Base-by-base conservation (phyloP, 257 asterid species). In the Fraxinus quadrangulata region DNA sequence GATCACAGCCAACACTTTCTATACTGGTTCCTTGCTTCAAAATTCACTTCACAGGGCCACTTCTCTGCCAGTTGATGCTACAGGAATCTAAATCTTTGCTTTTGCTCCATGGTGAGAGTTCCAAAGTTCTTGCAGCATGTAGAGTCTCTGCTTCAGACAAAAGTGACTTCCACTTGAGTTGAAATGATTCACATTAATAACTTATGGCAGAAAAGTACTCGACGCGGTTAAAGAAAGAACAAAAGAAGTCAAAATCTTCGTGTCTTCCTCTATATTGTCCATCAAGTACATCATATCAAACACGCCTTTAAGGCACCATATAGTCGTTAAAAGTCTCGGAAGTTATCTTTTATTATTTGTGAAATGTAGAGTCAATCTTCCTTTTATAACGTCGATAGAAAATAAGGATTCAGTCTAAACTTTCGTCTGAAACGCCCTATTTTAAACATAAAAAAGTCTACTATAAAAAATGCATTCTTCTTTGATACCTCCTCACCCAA, bases 51-150 rank as follows among this genome's bases (percentile, higher is more conserved):
- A 89, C 81, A 54, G 92, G 85, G 89, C 90, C 1, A 83, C 85
- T 79, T 88, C 96, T 56, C 87, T 89, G 0, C 93, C 96, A 2
- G 92, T 90, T 75, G 96, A 86, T 17, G 88, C 94, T 34, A 83
- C 89, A 30, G 93, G 89, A 76, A 84, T 80, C 85, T 89, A 80
- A 81, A 23, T 10, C 63, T 42, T 45, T 67, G 56, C 59, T 6
- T 76, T 70, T 24, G 59, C 66, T 42, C 68, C 31, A 40, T 45
- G 36, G 24, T 77, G 61, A 72, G 80, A 9, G 59, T 75, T 42
- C 47, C 63, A 76, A 40, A 66, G 65, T 59, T 85, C 74, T 81
- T 39, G 72, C 76, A 65, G 78, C 59, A 71, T 71, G 79, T 83
- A 83, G 78, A 78, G 76, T 72, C 65, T 86, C 73, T 78, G 70